Percentiles rank a stretch among this genome's conserved stretches.
These are phyloP conservation scores for Tilletia indica DNA, from an alignment of 1,284 basidiomycete genomes.

Conservation along the genomic window DNA sequence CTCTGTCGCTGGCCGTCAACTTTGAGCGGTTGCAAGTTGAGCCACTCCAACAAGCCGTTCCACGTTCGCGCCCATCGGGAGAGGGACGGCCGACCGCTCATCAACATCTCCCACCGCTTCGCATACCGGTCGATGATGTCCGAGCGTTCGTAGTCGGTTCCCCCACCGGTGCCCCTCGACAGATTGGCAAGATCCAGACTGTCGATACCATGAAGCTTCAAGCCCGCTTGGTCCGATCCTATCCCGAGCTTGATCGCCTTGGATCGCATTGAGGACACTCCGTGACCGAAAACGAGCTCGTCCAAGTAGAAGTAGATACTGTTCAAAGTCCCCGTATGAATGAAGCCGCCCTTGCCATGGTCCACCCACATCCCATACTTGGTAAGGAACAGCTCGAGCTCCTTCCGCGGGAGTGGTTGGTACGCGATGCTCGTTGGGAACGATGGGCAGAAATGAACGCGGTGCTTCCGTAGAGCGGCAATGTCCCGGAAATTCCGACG, in stretches of 20 bases:
- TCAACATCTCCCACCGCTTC: slow-evolving; percentile 36
- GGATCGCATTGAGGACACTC: slow-evolving; percentile 27
- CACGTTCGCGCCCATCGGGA: slow-evolving; percentile 29
- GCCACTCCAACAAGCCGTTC: slow-evolving; percentile 30
- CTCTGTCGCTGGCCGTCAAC: slow-evolving; percentile 30
- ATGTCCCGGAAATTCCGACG: slow-evolving; percentile 38
- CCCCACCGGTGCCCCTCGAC: slow-evolving; percentile 63
- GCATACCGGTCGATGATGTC: slow-evolving; percentile 47
- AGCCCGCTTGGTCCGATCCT: slow-evolving; percentile 68
- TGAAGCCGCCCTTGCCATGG: slow-evolving; percentile 61
- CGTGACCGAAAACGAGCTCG: slow-evolving; percentile 65
- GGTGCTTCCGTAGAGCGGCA: slow-evolving; percentile 66
- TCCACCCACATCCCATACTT: slow-evolving; percentile 66
- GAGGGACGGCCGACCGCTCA: slow-evolving; percentile 27
- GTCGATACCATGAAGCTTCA: slow-evolving; percentile 62
- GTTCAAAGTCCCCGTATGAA: slow-evolving; percentile 72
- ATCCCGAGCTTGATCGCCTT: slow-evolving; percentile 54
- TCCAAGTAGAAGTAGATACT: slow-evolving; percentile 73
- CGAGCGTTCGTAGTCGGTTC: slow-evolving; percentile 69
- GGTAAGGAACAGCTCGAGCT: slow-evolving; percentile 67
- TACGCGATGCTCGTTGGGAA: slow-evolving; percentile 75
- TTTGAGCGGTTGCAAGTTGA: slow-evolving; percentile 32
- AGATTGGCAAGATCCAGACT: slow-evolving; percentile 62
- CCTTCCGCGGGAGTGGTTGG: slow-evolving; percentile 67
- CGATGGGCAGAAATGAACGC: slow-evolving; percentile 69